Percentiles rank a stretch among this genome's conserved stretches.
Conservation (phyloP, 2,329 filamentous ascomycete species). For the Ceratocystis destructans region DNA sequence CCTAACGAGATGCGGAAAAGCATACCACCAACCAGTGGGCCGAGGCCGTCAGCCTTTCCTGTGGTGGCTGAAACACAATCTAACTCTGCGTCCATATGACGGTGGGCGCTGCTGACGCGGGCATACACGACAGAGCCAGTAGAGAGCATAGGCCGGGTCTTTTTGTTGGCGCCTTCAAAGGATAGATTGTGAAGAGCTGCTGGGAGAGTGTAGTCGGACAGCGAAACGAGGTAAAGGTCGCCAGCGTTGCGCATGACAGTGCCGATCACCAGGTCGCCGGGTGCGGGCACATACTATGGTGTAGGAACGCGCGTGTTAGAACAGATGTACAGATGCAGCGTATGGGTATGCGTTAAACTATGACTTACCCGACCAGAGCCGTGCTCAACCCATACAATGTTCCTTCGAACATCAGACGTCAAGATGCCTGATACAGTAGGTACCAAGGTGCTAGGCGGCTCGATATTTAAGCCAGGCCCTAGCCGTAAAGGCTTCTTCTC, state of each 20-base stretch:
- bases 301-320: conserved; percentile 13
- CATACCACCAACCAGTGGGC: conserved; percentile 74
- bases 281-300: conserved; percentile 57
- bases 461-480: conserved; percentile 70
- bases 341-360: not conserved
- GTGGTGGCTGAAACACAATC: conserved; percentile 79
- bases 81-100: conserved; percentile 77
- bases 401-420: conserved; percentile 55
- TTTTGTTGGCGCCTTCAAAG: conserved; percentile 88
- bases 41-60: conserved; percentile 77
- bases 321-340: not conserved
- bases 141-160: conserved; percentile 68
- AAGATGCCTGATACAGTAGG: conserved; percentile 55
- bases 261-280: conserved; percentile 80
- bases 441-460: conserved; percentile 60
- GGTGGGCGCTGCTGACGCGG: conserved; percentile 61
- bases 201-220: conserved; percentile 50
- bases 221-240: conserved; percentile 67
- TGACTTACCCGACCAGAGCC: conserved; percentile 50
- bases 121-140: conserved; percentile 77
- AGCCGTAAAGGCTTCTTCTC: conserved; percentile 61
- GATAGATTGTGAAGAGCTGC: conserved; percentile 72
- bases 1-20: conserved; percentile 65
- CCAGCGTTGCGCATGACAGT: conserved; percentile 61
- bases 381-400: conserved; percentile 63